A percentile compares a stretch with the other conserved stretches of the same genome.
Evolutionary conservation across 192 early-diverging fungal genomes (phyloP).

Genomic region (Phlyctochytrium arcticum): DNA sequence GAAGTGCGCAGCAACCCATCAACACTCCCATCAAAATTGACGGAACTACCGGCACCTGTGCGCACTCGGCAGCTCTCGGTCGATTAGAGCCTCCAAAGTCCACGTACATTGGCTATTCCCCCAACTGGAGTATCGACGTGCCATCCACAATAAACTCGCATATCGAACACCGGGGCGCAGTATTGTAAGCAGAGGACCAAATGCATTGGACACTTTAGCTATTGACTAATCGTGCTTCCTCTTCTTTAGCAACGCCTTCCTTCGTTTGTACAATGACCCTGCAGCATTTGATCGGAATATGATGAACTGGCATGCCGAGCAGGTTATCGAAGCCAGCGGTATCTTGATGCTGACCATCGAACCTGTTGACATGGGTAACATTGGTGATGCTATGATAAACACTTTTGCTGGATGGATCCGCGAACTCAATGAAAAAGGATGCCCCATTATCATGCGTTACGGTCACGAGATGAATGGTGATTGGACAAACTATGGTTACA

Average conservation of each 20-base stretch:
- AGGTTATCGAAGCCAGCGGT: constrained; percentile 21
- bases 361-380: constrained; percentile 2
- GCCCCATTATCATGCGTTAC: constrained; percentile 37
- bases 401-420: constrained; percentile 11
- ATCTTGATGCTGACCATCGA: constrained; percentile 37
- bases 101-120: constrained; percentile 1
- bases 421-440: constrained; percentile 30
- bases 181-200: background rate
- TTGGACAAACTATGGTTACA: constrained; percentile 28
- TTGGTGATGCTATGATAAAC: constrained; percentile 20
- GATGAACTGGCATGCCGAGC: constrained; percentile 35
- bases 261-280: background rate
- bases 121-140: background rate
- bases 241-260: background rate
- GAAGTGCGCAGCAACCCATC: background rate
- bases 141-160: background rate
- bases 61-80: background rate
- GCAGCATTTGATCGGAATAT: background rate
- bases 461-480: constrained; percentile 52
- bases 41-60: background rate
- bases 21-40: constrained; percentile 6
- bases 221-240: no score
- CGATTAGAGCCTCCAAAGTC: constrained; percentile 1
- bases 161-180: background rate
- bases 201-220: no score